phyloP scores from a whole-genome alignment of 2,329 filamentous ascomycete genomes.

The Didymella exigua region DNA sequence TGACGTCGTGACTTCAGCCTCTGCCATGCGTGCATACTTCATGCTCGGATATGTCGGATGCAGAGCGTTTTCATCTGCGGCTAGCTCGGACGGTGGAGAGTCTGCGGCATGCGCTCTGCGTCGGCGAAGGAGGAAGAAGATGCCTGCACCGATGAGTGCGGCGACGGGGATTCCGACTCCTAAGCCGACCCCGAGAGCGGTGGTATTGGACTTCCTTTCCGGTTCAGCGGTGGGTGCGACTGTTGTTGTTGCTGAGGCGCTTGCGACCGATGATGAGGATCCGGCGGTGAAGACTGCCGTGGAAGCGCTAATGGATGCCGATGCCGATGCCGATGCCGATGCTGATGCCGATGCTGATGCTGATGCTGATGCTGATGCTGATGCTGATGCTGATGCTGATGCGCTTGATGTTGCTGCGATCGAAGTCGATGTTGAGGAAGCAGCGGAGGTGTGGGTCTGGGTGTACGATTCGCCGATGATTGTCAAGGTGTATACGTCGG shows the following conservation, averaged over 20 bases:
- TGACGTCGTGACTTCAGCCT: not conserved
- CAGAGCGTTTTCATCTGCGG: slow-evolving; percentile 2
- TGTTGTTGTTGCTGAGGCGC: slow-evolving; percentile 5
- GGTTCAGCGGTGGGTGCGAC: not conserved
- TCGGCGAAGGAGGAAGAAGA: slow-evolving; percentile 11
- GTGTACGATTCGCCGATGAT: slow-evolving; percentile 35
- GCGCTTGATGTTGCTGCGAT: slow-evolving; percentile 2
- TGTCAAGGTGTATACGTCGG: slow-evolving; percentile 32
- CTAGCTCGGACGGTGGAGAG: not conserved
- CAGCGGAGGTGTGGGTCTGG: slow-evolving; percentile 23
- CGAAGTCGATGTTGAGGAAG: slow-evolving; percentile 8
- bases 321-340: slow-evolving; percentile 1
- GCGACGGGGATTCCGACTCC: slow-evolving; percentile 15
- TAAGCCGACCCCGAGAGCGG: slow-evolving; percentile 14
- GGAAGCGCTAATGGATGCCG: not conserved
- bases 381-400: not conserved
- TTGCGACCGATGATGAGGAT: not conserved
- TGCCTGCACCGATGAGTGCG: slow-evolving; percentile 4
- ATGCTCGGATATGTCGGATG: not conserved
- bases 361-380: slow-evolving; percentile 3
- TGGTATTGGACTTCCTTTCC: slow-evolving; percentile 9
- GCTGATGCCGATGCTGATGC: slow-evolving; percentile 1
- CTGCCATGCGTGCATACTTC: slow-evolving; percentile 8
- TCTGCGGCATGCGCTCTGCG: not conserved
- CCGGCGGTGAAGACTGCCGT: not conserved